phyloP scores from a whole-genome alignment of 192 early-diverging fungal genomes.

The Backusella morwellensis region DNA sequence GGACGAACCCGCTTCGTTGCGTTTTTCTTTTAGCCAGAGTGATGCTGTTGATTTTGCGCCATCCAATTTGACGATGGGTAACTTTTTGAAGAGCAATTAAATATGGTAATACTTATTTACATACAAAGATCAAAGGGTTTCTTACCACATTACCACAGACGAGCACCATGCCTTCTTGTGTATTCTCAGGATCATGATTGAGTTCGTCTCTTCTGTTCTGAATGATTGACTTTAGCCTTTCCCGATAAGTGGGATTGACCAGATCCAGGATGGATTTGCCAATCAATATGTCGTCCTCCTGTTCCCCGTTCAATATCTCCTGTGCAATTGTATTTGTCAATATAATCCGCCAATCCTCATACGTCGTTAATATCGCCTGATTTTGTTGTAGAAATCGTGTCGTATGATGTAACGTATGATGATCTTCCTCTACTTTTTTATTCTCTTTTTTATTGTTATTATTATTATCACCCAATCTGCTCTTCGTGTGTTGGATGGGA shows the following conservation, averaged over 20 bases:
- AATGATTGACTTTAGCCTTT: background rate
- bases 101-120: background rate
- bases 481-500: background rate
- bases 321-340: conserved; percentile 55
- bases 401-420: conserved; percentile 32
- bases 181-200: background rate
- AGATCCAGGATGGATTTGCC: conserved; percentile 14
- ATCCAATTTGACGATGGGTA: conserved; percentile 54
- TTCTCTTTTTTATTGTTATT: background rate
- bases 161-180: conserved; percentile 17
- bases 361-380: conserved; percentile 58
- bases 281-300: background rate
- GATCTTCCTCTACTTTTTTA: background rate
- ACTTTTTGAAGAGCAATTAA: conserved; percentile 20
- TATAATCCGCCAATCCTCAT: conserved; percentile 44
- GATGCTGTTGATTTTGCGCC: conserved; percentile 52
- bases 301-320: background rate
- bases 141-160: conserved; percentile 30
- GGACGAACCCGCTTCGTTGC: conserved; percentile 34
- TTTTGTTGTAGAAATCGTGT: conserved; percentile 54
- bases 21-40: conserved; percentile 59
- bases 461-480: background rate
- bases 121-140: background rate
- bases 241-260: conserved; percentile 11
- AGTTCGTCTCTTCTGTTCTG: background rate